Evolutionary conservation across 768 basidiomycete species (phyloP), one percentile per base, ranked within the genome.

Genomic region (Pulveroboletus ravenelii): DNA sequence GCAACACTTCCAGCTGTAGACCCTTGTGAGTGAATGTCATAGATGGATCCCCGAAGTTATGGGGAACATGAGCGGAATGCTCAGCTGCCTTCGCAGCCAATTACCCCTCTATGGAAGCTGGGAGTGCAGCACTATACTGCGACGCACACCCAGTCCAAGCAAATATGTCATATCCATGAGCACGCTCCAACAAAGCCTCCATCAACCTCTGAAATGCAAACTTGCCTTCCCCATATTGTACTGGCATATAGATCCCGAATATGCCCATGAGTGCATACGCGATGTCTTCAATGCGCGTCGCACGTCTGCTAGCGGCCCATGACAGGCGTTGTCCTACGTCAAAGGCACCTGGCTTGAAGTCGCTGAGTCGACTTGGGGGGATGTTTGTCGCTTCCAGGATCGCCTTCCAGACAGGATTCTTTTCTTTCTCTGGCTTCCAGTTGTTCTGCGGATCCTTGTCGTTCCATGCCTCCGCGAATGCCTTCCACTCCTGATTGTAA

Each of bases 231-330:
- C 64, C 62, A 27, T 63, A 65, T 12, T 49, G 50, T 17, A 63
- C 50, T 2, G 62, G 62, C 38, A 64, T 48, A 27, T 47, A 17
- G 45, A 63, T 51, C 10, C 41, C 50, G 35, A 63, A 60, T 13
- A 65, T 46, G 2, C 58, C 61, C 45, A 64, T 47, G 17, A 63
- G 50, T n/a, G 57, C 57, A n/a, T 64, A 60, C 18, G 61, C 56
- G 45, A 31, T 48, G n/a, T 65, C 64, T 47, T 60, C 61, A 32
- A 49, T 47, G 32, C 54, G 50, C 15, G 64, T 64, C 39, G 64
- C 61, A 13, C 51, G 58, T 23, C 64, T 48, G 7, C 43, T 43
- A 2, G 59, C 53, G 9, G 62, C 63, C 63, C 64, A 54, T 5
- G 52, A 48, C 13, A 47, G 32, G 10, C 52, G 52, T 36, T 55